These are phyloP conservation scores for Citrullus mucosospermus DNA, from an alignment of 306 rosid genomes.

Conservation along the genomic window DNA sequence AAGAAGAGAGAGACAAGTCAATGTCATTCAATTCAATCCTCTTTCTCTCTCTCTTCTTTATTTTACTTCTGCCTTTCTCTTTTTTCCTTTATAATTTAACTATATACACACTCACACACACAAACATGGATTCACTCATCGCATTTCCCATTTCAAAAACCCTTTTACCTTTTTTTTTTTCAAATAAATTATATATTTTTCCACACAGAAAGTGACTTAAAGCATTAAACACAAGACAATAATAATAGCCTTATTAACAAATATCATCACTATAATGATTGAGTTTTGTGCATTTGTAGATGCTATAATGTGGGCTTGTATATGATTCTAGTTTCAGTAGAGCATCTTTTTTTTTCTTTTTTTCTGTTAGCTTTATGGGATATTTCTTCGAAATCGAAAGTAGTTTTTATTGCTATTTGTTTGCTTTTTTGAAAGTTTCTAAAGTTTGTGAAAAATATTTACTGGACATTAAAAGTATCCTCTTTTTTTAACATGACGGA, in stretches of 20 bases:
- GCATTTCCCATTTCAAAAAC: not conserved
- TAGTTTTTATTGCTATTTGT: not conserved
- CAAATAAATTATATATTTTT: not conserved
- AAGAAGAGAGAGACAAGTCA: constrained; percentile 12
- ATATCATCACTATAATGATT: not conserved
- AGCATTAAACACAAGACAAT: not conserved
- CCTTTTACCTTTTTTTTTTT: too few relatives aligned
- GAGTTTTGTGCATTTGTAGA: not conserved
- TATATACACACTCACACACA: not conserved
- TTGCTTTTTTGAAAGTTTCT: not conserved
- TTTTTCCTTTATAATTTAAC: not conserved
- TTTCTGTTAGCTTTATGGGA: not conserved
- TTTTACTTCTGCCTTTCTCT: not conserved
- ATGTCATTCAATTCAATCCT: not conserved
- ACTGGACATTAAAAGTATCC: not conserved
- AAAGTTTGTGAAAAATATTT: not conserved
- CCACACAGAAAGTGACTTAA: not conserved
- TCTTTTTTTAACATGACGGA: not conserved
- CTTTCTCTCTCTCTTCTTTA: too few relatives aligned
- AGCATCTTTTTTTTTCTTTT: not conserved
- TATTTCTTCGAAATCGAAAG: not conserved
- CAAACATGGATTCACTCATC: not conserved
- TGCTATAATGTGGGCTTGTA: not conserved
- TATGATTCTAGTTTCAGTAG: not conserved
- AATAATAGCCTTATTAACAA: not conserved